phyloP scores from a whole-genome alignment of 2,329 filamentous ascomycete genomes.

The Pyricularia pennisetigena region DNA sequence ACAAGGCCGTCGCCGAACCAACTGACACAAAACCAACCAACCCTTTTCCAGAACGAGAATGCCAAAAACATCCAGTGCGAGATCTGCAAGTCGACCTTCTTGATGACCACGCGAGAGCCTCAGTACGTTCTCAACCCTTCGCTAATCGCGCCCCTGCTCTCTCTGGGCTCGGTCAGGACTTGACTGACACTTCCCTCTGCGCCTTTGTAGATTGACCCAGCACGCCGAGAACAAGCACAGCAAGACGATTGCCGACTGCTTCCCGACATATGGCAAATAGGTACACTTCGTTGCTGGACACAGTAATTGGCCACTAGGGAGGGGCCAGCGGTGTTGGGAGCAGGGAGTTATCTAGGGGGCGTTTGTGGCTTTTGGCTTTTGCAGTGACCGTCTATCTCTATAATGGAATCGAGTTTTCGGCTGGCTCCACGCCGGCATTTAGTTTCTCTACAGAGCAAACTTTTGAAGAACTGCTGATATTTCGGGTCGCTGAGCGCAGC shows the following conservation, averaged over 20 bases:
- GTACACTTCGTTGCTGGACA: not conserved
- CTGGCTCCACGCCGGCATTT: not conserved
- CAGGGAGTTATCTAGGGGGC: not conserved
- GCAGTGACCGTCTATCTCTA: not conserved
- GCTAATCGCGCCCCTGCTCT: not conserved
- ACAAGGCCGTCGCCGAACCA: not conserved
- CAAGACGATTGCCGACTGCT: constrained; percentile 63
- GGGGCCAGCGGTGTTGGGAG: not conserved
- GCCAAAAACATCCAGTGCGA: constrained; percentile 70
- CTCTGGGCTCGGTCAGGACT: constrained; percentile 5
- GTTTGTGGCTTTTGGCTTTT: not conserved
- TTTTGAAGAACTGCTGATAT: not conserved
- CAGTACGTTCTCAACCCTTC: constrained; percentile 38
- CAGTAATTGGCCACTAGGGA: not conserved
- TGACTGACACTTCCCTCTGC: constrained; percentile 2
- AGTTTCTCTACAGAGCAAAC: not conserved
- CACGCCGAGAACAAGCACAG: constrained; percentile 70
- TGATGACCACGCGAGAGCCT: constrained; percentile 65
- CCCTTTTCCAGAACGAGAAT: constrained; percentile 51
- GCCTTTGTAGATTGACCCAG: constrained; percentile 45
- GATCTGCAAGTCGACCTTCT: constrained; percentile 68
- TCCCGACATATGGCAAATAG: constrained; percentile 32
- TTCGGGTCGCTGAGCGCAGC: not conserved
- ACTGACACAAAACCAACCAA: not conserved
- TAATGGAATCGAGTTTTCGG: not conserved